phyloP scores from a whole-genome alignment of 495 filamentous ascomycete species.

The Aspergillus hancockii region DNA sequence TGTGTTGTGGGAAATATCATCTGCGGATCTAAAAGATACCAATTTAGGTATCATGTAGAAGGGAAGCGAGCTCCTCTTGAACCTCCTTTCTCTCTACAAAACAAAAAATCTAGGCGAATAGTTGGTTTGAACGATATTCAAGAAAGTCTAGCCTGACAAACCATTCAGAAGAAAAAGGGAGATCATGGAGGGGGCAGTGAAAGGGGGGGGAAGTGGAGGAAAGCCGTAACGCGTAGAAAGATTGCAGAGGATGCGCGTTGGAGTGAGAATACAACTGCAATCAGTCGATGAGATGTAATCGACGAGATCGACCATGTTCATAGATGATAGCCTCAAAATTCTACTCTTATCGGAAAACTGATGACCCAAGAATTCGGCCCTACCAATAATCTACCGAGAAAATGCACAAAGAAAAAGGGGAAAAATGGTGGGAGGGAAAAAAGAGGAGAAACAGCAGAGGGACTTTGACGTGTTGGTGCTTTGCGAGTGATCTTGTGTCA shows the following conservation, averaged over 20 bases:
- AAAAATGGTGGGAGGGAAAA: constrained; percentile 16
- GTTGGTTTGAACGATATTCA: background rate
- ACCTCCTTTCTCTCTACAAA: background rate
- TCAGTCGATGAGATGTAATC: background rate
- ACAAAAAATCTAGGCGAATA: too few relatives aligned
- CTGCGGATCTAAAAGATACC: background rate
- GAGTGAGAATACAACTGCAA: background rate
- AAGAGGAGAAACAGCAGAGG: constrained; percentile 13
- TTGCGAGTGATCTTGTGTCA: constrained; percentile 47
- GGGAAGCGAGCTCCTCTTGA: background rate
- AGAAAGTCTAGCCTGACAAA: background rate
- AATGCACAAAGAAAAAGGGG: constrained; percentile 12
- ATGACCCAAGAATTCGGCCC: background rate
- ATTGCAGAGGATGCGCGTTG: background rate
- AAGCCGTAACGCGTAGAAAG: background rate
- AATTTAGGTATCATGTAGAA: background rate
- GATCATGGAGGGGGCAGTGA: constrained; percentile 11
- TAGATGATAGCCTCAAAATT: background rate
- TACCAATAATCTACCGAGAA: constrained; percentile 6
- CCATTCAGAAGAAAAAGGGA: background rate
- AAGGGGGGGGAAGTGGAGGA: background rate
- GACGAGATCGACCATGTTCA: background rate
- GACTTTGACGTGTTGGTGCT: constrained; percentile 26
- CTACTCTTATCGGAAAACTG: background rate
- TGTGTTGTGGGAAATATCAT: background rate